Conservation (phyloP, 805 yeast species). For the Cyberlindnera maclurae region DNA sequence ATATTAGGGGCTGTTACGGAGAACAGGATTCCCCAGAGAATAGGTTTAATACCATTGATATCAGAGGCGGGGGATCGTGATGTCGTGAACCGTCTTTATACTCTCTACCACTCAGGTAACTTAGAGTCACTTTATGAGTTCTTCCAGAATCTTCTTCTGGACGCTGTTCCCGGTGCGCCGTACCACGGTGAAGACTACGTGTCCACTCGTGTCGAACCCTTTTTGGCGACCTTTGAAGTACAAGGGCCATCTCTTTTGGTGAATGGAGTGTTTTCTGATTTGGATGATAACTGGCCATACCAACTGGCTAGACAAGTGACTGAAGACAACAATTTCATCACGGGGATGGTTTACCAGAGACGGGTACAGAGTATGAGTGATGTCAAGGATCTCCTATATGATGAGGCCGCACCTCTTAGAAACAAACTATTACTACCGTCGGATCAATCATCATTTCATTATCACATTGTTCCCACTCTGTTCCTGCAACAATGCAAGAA, state of each 20-base stretch:
- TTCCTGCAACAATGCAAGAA: background rate
- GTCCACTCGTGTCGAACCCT: conserved; percentile 13
- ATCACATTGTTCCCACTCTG: conserved; percentile 7
- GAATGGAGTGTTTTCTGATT: conserved; percentile 62
- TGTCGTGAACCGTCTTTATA: conserved; percentile 14
- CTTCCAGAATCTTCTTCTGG: conserved; percentile 13
- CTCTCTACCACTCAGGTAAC: conserved; percentile 13
- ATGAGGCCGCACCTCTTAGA: conserved; percentile 36
- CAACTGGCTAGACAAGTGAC: conserved; percentile 44
- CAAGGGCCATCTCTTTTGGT: conserved; percentile 47
- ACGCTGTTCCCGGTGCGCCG: too few species aligned
- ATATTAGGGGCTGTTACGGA: conserved; percentile 43
- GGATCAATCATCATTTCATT: conserved; percentile 25
- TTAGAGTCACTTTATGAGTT: conserved; percentile 10
- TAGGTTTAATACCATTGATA: conserved; percentile 72
- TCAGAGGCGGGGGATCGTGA: conserved; percentile 15
- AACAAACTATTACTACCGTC: conserved; percentile 48
- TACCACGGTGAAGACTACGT: conserved; percentile 16
- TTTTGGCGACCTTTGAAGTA: conserved; percentile 34
- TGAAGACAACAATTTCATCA: conserved; percentile 38
- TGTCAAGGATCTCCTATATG: conserved; percentile 35
- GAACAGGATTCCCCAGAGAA: conserved; percentile 63
- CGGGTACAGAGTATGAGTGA: conserved; percentile 21
- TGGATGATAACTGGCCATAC: conserved; percentile 49
- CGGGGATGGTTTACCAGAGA: conserved; percentile 20